Conservation (phyloP, 768 basidiomycete genomes). For the Pleurotus cornucopiae region DNA sequence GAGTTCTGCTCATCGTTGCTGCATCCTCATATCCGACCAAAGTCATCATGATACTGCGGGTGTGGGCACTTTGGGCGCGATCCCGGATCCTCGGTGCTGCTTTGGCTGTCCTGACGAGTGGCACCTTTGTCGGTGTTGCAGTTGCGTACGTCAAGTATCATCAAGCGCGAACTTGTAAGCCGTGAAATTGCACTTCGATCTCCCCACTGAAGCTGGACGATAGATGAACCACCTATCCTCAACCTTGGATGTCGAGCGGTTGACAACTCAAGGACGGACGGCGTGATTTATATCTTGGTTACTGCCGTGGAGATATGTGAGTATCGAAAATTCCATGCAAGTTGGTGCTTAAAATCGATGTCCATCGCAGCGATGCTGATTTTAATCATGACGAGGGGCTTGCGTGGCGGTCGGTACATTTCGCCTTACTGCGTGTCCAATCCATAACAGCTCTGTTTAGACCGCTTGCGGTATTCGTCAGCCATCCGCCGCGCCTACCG, state of each 20-base stretch:
- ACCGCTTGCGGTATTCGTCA: too few species aligned
- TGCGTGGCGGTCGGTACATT: too few species aligned
- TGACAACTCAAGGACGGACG: neutral
- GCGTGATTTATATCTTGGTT: neutral
- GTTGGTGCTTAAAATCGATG: neutral
- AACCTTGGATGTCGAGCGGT: neutral
- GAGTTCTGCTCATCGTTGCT: neutral
- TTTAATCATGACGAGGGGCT: neutral
- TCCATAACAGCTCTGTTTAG: too few species aligned
- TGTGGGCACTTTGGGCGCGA: slow-evolving; percentile 5
- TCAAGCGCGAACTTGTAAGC: too few species aligned
- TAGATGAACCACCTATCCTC: neutral
- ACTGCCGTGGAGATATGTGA: neutral
- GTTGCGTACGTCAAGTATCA: neutral
- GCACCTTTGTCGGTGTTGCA: neutral
- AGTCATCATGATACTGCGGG: slow-evolving; percentile 6
- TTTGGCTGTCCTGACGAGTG: neutral
- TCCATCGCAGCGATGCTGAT: neutral
- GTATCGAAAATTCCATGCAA: neutral
- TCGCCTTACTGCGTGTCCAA: too few species aligned
- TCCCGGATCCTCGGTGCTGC: neutral
- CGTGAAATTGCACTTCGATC: too few species aligned
- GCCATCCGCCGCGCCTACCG: too few species aligned
- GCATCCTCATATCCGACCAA: neutral
- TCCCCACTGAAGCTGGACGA: too few species aligned